Base-by-base conservation (phyloP, 148 eudicot genomes). In the Nepenthes gracilis region DNA sequence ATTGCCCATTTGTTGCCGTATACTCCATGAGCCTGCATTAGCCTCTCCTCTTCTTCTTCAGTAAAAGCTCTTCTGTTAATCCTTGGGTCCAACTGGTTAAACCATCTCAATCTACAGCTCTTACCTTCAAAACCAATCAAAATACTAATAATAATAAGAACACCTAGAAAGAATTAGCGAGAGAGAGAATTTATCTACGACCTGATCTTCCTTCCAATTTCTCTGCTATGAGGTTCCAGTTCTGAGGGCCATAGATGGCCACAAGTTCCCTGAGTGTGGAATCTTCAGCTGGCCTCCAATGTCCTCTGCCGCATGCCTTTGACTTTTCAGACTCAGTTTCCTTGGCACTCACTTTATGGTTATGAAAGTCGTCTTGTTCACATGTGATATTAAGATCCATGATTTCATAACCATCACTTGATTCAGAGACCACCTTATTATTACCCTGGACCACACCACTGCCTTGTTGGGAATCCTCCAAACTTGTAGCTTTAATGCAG, bases 1-100 rank as follows among this genome's bases (percentile, higher is more conserved):
- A 85, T 68, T 2, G 96, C 93, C 96, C 96, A 88, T 59, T 83
- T 88, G 89, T 88, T 88, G 0, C 96, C 96, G 54, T 88, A 85
- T 23, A 76, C 62, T 58, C 90, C 76, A 62, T 88, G 96, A 11
- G 96, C 96, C 35, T 82, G 78, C 87, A 83, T 75, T 36, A 88
- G 36, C 12, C 93, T 81, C 48, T 85, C 96, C 23, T 88, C 96
- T 37, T 85, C 96, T 60, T 85, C 96, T 62, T 81, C 89, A 43
- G 64, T 83, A 14, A 88, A 88, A 34, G 96, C 87, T 40, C 83
- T 81, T 45, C 83, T 81, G 78, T 85, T 85, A 13, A 88, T 88
- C 33, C 89, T 85, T 63, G 96, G 96, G 72, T 88, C 96, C 65
- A 88, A 60, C 68, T 88, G 96, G 80, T 88, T 88, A 73, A 85